Evolutionary conservation across 2,329 filamentous ascomycete species (phyloP).

Genomic region (Aspergillus sojae): DNA sequence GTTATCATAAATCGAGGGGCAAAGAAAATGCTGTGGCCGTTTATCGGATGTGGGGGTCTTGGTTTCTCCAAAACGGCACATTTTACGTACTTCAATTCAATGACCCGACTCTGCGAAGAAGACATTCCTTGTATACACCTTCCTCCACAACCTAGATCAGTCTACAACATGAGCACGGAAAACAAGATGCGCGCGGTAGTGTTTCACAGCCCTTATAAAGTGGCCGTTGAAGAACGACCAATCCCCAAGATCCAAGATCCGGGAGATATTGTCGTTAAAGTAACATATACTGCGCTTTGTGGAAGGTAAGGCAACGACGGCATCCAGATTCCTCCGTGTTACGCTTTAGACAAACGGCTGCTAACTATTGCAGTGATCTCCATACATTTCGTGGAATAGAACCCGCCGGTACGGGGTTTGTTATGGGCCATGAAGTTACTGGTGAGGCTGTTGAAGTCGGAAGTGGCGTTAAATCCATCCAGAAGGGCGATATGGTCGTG

Average conservation of each 20-base stretch:
- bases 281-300: constrained; percentile 80
- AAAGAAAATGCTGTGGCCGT: constrained; percentile 6
- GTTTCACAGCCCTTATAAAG: constrained; percentile 75
- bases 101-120: not conserved
- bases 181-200: constrained; percentile 83
- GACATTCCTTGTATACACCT: not conserved
- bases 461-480: constrained; percentile 66
- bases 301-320: constrained; percentile 66
- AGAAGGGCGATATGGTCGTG: constrained; percentile 77
- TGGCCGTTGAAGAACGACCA: constrained; percentile 77
- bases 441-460: constrained; percentile 73
- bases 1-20: constrained; percentile 3
- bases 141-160: not conserved
- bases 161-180: constrained; percentile 31
- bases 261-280: constrained; percentile 79
- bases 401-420: constrained; percentile 64
- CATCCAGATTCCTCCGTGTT: not conserved
- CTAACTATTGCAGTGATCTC: constrained; percentile 63
- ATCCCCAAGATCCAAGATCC: constrained; percentile 72
- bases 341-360: not conserved
- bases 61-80: not conserved
- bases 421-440: constrained; percentile 82
- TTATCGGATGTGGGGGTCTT: constrained; percentile 14
- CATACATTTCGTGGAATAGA: constrained; percentile 86
- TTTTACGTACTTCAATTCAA: not conserved